Conservation (phyloP, 495 filamentous ascomycete species). For the Tuber calosporum region DNA sequence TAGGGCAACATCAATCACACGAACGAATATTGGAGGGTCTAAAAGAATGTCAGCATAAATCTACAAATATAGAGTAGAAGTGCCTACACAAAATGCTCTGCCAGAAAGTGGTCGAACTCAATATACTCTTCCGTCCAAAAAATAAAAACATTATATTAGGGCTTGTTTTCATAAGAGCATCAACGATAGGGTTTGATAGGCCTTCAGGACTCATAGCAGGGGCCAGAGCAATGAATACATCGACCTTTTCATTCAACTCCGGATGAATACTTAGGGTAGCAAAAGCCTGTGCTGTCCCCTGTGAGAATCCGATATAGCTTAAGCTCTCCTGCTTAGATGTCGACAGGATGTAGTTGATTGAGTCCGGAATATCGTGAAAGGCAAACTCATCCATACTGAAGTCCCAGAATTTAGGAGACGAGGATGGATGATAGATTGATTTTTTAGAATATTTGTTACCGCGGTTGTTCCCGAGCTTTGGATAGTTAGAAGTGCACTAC, state of each 20-base stretch:
- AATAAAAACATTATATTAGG: slow-evolving; percentile 88
- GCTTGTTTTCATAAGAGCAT: slow-evolving; percentile 86
- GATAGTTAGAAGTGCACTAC: slow-evolving; percentile 1
- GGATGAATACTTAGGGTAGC: slow-evolving; percentile 92
- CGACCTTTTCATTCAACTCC: slow-evolving; percentile 80
- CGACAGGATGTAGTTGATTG: slow-evolving; percentile 80
- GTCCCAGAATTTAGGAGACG: slow-evolving; percentile 78
- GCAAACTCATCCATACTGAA: slow-evolving; percentile 98
- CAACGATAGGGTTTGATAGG: slow-evolving; percentile 78
- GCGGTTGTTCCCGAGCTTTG: slow-evolving; percentile 82
- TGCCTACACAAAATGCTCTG: slow-evolving; percentile 63
- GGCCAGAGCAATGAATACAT: slow-evolving; percentile 95
- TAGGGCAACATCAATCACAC: slow-evolving; percentile 75
- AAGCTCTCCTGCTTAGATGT: slow-evolving; percentile 77
- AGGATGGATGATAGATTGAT: slow-evolving; percentile 63
- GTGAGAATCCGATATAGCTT: slow-evolving; percentile 93
- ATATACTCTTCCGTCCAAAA: slow-evolving; percentile 88
- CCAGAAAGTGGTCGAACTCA: slow-evolving; percentile 94
- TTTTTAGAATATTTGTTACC: slow-evolving; percentile 99
- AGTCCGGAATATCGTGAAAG: slow-evolving; percentile 93
- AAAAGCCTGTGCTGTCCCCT: slow-evolving; percentile 94
- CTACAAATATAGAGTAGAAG: not conserved
- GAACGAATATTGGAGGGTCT: slow-evolving; percentile 89
- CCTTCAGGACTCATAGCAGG: slow-evolving; percentile 91
- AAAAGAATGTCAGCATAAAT: slow-evolving; percentile 2